Conservation (phyloP, 805 yeast species). For the Wickerhamomyces bisporus region DNA sequence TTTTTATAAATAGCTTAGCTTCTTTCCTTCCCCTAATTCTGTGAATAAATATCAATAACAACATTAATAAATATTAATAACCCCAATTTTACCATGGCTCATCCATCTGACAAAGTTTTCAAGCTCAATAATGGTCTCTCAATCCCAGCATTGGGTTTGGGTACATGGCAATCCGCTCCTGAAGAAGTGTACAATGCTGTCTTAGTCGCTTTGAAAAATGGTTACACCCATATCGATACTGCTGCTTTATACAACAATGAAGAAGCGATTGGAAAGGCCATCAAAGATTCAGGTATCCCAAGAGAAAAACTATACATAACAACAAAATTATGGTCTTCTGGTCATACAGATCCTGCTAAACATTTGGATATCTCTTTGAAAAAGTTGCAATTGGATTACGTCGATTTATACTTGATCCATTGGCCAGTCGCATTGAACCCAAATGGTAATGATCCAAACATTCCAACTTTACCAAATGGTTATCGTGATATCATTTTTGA, state of each 20-base stretch:
- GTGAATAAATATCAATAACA: not conserved
- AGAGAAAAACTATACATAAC: conserved; percentile 61
- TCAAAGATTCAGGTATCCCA: conserved; percentile 46
- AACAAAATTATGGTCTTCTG: conserved; percentile 56
- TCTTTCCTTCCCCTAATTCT: too few relatives aligned
- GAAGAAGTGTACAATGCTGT: conserved; percentile 12
- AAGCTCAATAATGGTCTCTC: conserved; percentile 40
- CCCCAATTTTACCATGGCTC: not conserved
- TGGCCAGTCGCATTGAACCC: conserved; percentile 66
- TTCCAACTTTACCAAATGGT: conserved; percentile 30
- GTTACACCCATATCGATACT: conserved; percentile 56
- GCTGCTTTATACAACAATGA: conserved; percentile 53
- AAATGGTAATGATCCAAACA: conserved; percentile 20
- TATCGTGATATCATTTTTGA: conserved; percentile 49
- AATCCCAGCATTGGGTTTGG: conserved; percentile 46
- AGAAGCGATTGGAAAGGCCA: conserved; percentile 45
- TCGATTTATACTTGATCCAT: conserved; percentile 71
- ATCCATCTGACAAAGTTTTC: not conserved
- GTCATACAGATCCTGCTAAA: conserved; percentile 34
- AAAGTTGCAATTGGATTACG: conserved; percentile 62
- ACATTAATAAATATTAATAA: too few relatives aligned
- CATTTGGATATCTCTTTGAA: conserved; percentile 54
- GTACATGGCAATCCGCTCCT: conserved; percentile 35
- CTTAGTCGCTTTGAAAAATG: conserved; percentile 19
- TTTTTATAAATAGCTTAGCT: too few relatives aligned